Evolutionary conservation across 192 early-diverging fungal species (phyloP), one percentile per base, ranked within the genome.

Genomic region (Backusella liffmaniae): DNA sequence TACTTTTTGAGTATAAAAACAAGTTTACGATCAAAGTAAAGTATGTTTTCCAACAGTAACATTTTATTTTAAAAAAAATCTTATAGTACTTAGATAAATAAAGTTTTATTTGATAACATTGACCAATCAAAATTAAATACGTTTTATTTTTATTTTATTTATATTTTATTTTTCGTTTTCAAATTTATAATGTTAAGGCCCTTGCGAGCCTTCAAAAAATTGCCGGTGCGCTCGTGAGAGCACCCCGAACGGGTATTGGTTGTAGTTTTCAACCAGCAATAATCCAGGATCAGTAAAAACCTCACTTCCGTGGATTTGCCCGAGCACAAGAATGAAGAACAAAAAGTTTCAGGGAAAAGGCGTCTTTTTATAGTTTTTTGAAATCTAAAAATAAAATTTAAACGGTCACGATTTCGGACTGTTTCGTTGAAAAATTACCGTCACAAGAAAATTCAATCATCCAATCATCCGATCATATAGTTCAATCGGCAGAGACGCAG

Each of bases 241-340:
- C 36, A 67, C 71, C 35, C 36, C 70, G 76, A 72, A 77, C 75
- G 74, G 74, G 73, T 65, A 77, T 77, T 80, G 75, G 79, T 76
- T 80, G 73, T 80, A 80, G 79, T 80, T 80, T 80, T 80, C 79
- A 80, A 80, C 79, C 79, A 80, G 79, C 79, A 80, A 80, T 77
- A 80, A 80, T 77, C 79, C 75, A 80, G 79, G 65, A 76, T 80
- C 79, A 72, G 79, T 80, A 80, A 15, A 53, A 51, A 80, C 79
- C 73, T 80, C 79, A 80, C 79, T 67, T 66, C 65, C 79, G 73
- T 80, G 75, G 79, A 77, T 80, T 73, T 80, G 79, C 79, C 79
- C 79, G 70, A 80, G 79, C 79, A 80, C 79, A 80, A 80, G 79
- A 76, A 80, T 80, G 42, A 42, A 23, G 75, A 73, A 29, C 29